phyloP scores from a whole-genome alignment of 2,329 filamentous ascomycete species.

The Epichloe aotearoae region DNA sequence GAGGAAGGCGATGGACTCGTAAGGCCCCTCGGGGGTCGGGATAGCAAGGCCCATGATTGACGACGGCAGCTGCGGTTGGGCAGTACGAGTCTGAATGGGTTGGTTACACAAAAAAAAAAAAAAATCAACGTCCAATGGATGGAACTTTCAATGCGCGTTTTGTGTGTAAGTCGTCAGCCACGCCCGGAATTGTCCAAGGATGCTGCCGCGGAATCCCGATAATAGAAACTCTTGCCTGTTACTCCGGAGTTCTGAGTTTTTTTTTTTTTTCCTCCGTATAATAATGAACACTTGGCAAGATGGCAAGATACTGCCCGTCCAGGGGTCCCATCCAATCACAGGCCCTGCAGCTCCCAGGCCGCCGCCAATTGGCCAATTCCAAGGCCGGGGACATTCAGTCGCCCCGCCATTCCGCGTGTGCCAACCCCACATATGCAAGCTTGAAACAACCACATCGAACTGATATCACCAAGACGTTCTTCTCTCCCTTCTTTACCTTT shows the following conservation, averaged over 20 bases:
- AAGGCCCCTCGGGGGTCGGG: not conserved
- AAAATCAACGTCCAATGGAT: too few species aligned
- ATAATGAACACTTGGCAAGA: too few species aligned
- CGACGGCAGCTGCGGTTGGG: not conserved
- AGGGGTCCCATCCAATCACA: not conserved
- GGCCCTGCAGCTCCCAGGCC: not conserved
- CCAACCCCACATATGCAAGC: not conserved
- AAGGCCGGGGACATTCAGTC: not conserved
- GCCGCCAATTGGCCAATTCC: not conserved
- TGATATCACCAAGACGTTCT: too few species aligned
- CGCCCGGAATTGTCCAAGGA: too few species aligned
- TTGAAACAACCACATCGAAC: too few species aligned
- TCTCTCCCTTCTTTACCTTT: not conserved
- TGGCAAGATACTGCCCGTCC: not conserved
- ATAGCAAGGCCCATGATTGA: constrained; percentile 1
- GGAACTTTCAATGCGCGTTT: not conserved
- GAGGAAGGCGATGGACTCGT: constrained; percentile 4
- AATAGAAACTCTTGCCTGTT: too few species aligned
- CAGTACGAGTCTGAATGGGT: too few species aligned
- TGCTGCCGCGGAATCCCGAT: too few species aligned
- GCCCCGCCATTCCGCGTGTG: not conserved
- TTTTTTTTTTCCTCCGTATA: too few species aligned
- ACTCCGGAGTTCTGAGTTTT: too few species aligned
- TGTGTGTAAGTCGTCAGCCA: not conserved
- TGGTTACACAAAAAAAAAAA: too few species aligned